Evolutionary conservation across 1,284 basidiomycete genomes (phyloP).

Genomic region (Trichosporon ovoides): DNA sequence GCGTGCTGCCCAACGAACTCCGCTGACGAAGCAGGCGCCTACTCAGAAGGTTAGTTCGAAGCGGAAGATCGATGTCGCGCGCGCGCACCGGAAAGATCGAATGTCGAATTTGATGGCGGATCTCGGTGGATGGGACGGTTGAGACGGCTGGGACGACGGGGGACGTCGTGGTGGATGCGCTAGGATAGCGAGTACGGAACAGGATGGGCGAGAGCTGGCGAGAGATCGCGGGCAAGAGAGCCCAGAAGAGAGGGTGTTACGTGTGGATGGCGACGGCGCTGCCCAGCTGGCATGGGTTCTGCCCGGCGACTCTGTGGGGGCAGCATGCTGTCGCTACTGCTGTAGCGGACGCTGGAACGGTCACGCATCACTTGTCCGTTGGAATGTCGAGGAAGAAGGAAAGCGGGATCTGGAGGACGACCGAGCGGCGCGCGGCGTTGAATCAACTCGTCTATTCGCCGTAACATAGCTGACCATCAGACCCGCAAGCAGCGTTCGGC

Average conservation of each 20-base stretch:
- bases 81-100: background rate
- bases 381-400: no score
- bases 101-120: background rate
- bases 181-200: background rate
- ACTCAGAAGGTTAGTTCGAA: constrained; percentile 23
- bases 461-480: constrained; percentile 48
- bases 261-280: no score
- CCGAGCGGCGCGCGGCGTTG: background rate
- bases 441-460: background rate
- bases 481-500: constrained; percentile 83
- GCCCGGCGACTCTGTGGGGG: no score
- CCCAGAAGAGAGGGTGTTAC: background rate
- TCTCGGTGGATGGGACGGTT: background rate
- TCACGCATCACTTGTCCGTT: no score
- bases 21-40: constrained; percentile 22
- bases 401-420: no score
- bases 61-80: constrained; percentile 7
- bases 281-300: no score
- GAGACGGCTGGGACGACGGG: background rate
- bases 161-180: background rate
- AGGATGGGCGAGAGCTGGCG: background rate
- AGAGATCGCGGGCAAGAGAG: background rate
- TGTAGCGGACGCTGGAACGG: no score
- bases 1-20: background rate
- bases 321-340: no score